Evolutionary conservation across 345 rosid species (phyloP).

Genomic region (Arabidopsis suecica): DNA sequence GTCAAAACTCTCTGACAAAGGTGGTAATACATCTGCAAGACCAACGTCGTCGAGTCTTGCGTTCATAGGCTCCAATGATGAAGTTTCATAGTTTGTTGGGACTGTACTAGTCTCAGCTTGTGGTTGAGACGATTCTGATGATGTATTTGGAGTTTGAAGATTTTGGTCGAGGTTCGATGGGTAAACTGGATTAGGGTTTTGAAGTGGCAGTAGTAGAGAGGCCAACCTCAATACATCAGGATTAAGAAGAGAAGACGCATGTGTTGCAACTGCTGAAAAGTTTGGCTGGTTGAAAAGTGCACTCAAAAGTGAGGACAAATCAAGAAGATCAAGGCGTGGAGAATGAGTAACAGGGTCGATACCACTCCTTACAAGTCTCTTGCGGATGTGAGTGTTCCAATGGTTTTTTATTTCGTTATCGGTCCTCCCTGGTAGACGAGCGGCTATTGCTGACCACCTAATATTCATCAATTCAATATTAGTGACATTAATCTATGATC

Average conservation of each 20-base stretch:
- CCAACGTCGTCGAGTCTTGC: conserved; percentile 8
- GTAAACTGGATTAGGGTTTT: conserved; percentile 4
- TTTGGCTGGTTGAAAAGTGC: conserved; percentile 60
- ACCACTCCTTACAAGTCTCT: conserved; percentile 81
- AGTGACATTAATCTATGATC: background rate
- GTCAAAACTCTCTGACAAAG: conserved; percentile 48
- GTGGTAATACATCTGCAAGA: conserved; percentile 13
- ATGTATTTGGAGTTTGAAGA: conserved; percentile 37
- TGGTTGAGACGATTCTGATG: conserved; percentile 43
- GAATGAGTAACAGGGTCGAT: conserved; percentile 96
- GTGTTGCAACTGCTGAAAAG: conserved; percentile 43
- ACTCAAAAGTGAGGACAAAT: conserved; percentile 68
- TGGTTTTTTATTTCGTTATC: conserved; percentile 95
- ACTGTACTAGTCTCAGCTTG: conserved; percentile 32
- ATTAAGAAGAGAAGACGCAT: conserved; percentile 35
- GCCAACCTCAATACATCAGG: conserved; percentile 42
- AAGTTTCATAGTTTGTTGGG: conserved; percentile 20
- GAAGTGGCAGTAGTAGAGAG: conserved; percentile 36
- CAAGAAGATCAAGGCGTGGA: conserved; percentile 77
- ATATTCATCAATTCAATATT: conserved; percentile 14
- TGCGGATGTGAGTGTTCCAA: conserved; percentile 94
- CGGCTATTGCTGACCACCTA: conserved; percentile 99
- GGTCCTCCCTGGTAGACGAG: conserved; percentile 96
- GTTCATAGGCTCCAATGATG: conserved; percentile 13
- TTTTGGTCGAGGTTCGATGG: conserved; percentile 17